Conservation (phyloP, 345 rosid species). For the Psidium guajava region DNA sequence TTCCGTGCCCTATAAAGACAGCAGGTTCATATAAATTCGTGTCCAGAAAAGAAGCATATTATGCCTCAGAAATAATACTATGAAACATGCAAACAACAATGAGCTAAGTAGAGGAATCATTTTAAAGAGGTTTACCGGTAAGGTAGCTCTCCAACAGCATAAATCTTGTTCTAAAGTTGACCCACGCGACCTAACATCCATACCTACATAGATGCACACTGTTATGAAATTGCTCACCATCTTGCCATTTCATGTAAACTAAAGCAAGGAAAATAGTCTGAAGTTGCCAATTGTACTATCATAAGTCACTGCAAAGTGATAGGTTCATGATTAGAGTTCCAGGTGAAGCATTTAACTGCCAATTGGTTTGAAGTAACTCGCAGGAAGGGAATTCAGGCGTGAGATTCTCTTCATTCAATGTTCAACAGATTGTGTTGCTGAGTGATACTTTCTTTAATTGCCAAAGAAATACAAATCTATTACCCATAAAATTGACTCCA, state of each 20-base stretch:
- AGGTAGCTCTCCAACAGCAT: slow-evolving; percentile 86
- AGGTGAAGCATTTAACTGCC: neutral
- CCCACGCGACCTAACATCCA: slow-evolving; percentile 97
- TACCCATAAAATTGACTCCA: neutral
- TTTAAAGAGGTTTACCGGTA: slow-evolving; percentile 47
- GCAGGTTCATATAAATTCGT: neutral
- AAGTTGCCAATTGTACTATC: neutral
- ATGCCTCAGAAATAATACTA: neutral
- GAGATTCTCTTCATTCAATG: neutral
- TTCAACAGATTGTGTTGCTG: neutral
- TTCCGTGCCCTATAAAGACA: slow-evolving; percentile 51
- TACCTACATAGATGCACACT: slow-evolving; percentile 25
- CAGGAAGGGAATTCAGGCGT: neutral
- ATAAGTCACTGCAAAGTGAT: neutral
- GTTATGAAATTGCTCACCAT: neutral
- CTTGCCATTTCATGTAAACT: neutral
- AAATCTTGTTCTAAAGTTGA: slow-evolving; percentile 94
- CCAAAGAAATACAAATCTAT: neutral
- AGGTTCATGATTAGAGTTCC: neutral
- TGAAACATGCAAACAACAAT: neutral
- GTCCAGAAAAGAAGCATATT: neutral
- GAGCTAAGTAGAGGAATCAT: neutral
- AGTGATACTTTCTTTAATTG: neutral
- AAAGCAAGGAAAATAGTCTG: neutral
- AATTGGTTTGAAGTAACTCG: neutral